Evolutionary conservation across 1,284 basidiomycete genomes (phyloP).

Genomic region (Sanghuangporus baumii): DNA sequence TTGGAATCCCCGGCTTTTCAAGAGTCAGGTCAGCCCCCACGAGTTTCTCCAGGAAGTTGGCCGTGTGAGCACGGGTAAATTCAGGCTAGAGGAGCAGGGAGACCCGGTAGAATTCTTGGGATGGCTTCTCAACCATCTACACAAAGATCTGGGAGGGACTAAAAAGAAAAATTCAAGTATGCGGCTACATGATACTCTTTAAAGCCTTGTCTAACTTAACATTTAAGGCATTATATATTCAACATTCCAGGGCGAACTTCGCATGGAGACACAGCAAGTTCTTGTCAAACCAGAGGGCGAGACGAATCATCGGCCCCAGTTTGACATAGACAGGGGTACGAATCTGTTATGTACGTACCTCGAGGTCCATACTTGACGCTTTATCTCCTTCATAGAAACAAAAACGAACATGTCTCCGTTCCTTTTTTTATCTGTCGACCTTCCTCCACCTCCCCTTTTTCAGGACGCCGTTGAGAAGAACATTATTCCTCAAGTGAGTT

Average conservation of each 20-base stretch:
- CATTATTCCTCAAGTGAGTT: slow-evolving; percentile 95
- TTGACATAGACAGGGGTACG: slow-evolving; percentile 87
- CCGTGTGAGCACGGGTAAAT: slow-evolving; percentile 82
- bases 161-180: slow-evolving; percentile 83
- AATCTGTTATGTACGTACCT: background rate
- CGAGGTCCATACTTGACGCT: slow-evolving; percentile 13
- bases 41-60: slow-evolving; percentile 97
- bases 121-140: slow-evolving; percentile 92
- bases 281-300: slow-evolving; percentile 74
- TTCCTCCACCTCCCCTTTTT: slow-evolving; percentile 94
- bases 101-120: slow-evolving; percentile 96
- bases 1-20: slow-evolving; percentile 96
- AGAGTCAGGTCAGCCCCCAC: slow-evolving; percentile 96
- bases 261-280: slow-evolving; percentile 92
- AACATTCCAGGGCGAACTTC: slow-evolving; percentile 91
- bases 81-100: slow-evolving; percentile 87
- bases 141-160: slow-evolving; percentile 86
- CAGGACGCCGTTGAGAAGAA: slow-evolving; percentile 95
- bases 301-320: slow-evolving; percentile 72
- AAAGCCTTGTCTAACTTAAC: slow-evolving; percentile 12
- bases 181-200: slow-evolving; percentile 26
- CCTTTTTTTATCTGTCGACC: slow-evolving; percentile 91
- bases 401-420: slow-evolving; percentile 87
- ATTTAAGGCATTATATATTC: slow-evolving; percentile 79
- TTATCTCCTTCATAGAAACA: slow-evolving; percentile 53